Evolutionary conservation across 805 yeast species (phyloP), one percentile per base, ranked within the genome.

Genomic region (Metschnikowia similis): DNA sequence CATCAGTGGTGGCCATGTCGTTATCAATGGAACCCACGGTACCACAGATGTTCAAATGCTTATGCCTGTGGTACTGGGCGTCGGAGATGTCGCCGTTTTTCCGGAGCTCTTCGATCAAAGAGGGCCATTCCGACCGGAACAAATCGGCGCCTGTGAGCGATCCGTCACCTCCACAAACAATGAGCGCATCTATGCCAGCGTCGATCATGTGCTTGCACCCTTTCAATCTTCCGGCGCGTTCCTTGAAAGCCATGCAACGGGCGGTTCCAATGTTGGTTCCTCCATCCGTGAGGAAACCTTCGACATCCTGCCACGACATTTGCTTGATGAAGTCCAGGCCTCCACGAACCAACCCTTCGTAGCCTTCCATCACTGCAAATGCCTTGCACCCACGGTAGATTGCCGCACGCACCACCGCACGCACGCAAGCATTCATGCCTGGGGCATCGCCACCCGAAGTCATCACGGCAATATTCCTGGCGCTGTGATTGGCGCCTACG

Each of bases 121-220:
- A 77, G 5, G 90, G 89, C 92, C 92, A 86, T 69, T 86, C 91
- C 11, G 77, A 60, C 63, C 92, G 76, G 67, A 86, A 85, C 49
- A 85, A 68, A 62, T 86, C 92, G 6, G 92, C 92, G 55, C 92
- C 92, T 2, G 92, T 86, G 55, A 86, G 72, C 1, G 90, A 85
- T 47, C 92, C 92, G 64, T 86, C 92, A 64, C 92, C 92, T 57
- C 92, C 92, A 68, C 89, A 84, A 16, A 86, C 91, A 55, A 86
- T 79, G 55, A 86, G 71, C 2, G 89, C 91, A 66, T 86, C 90
- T 50, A 86, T 85, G 48, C 91, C 91, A 31, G 83, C 80, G 41
- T 67, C 76, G 56, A 86, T 78, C 79, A 86, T 72, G 66, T 86
- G 83, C 57, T 77, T 72, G 48, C 87, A 84, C 35, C 82, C 90